phyloP scores from a whole-genome alignment of 2,329 filamentous ascomycete genomes.

The Ramichloridium luteum region DNA sequence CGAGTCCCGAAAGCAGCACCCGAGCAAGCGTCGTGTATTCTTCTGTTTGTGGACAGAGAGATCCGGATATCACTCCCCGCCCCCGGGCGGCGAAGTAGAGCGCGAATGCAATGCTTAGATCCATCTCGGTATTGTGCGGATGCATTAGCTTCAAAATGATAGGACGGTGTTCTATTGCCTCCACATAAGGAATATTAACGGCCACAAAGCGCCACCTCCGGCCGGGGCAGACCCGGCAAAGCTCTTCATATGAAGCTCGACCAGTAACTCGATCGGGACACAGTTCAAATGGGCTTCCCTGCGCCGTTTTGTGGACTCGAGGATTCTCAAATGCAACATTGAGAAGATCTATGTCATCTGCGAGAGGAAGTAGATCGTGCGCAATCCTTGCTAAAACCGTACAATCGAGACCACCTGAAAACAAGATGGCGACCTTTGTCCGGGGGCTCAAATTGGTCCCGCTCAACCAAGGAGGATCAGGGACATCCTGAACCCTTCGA shows the following conservation, averaged over 20 bases:
- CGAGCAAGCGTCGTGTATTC: slow-evolving; percentile 60
- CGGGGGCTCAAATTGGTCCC: slow-evolving; percentile 5
- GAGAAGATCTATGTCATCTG: slow-evolving; percentile 69
- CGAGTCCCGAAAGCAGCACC: slow-evolving; percentile 80
- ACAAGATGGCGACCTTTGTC: slow-evolving; percentile 63
- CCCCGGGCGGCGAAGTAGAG: slow-evolving; percentile 91
- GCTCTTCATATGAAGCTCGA: slow-evolving; percentile 64
- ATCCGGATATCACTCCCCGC: slow-evolving; percentile 23
- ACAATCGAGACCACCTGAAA: slow-evolving; percentile 91
- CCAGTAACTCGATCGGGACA: slow-evolving; percentile 89
- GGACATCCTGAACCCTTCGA: slow-evolving; percentile 47
- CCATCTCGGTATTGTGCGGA: slow-evolving; percentile 97
- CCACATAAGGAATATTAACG: slow-evolving; percentile 70
- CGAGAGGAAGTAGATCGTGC: slow-evolving; percentile 59
- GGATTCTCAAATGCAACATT: slow-evolving; percentile 98
- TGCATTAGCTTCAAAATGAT: slow-evolving; percentile 67
- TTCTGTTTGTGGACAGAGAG: background rate
- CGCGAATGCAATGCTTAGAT: slow-evolving; percentile 83
- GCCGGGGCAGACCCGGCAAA: slow-evolving; percentile 53
- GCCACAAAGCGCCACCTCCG: slow-evolving; percentile 74
- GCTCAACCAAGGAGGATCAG: slow-evolving; percentile 26
- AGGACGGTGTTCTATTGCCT: slow-evolving; percentile 56
- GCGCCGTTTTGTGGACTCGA: slow-evolving; percentile 38
- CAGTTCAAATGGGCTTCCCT: slow-evolving; percentile 51
- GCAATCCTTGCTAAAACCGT: slow-evolving; percentile 70